A percentile compares a stretch with the other conserved stretches of the same genome.
Conservation (phyloP, 495 filamentous ascomycete species). For the Penicillium bialowiezense region DNA sequence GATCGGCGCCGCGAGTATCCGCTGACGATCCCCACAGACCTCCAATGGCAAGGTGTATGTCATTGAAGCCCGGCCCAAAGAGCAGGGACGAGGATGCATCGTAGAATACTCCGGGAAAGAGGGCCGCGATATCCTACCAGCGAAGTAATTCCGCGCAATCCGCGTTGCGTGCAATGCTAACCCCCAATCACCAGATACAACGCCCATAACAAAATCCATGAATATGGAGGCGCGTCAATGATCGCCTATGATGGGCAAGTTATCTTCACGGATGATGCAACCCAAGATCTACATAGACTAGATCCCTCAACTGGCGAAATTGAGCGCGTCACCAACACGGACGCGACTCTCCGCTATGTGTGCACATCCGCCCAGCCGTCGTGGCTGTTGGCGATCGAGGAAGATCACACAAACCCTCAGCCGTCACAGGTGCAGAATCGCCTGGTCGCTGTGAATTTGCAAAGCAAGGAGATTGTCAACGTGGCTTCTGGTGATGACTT, state of each 20-base stretch:
- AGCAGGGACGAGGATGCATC: conserved; percentile 29
- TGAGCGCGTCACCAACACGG: conserved; percentile 16
- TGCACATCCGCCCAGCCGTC: conserved; percentile 30
- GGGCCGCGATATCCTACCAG: conserved; percentile 31
- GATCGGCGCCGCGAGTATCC: conserved; percentile 12
- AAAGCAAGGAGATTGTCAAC: conserved; percentile 14
- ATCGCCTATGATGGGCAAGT: conserved; percentile 22
- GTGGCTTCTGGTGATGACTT: conserved; percentile 38
- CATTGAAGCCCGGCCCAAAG: conserved; percentile 29
- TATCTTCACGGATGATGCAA: conserved; percentile 35
- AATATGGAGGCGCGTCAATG: conserved; percentile 40
- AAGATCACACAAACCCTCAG: conserved; percentile 29
- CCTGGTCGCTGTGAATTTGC: conserved; percentile 33
- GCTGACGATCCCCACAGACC: conserved; percentile 3
- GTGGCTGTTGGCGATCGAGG: conserved; percentile 38
- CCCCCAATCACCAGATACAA: neutral
- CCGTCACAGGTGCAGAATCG: conserved; percentile 28
- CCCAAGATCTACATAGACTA: conserved; percentile 30
- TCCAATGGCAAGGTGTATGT: conserved; percentile 29
- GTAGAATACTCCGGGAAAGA: conserved; percentile 20
- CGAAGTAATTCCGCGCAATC: conserved; percentile 10
- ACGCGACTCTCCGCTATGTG: conserved; percentile 7
- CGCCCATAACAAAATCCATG: conserved; percentile 34
- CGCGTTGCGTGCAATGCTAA: neutral
- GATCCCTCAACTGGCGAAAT: conserved; percentile 18